Evolutionary conservation across 352 stramenopile genomes (phyloP), one percentile per base, ranked within the genome.

Genomic region (Globisporangium rhizosaccharum): DNA sequence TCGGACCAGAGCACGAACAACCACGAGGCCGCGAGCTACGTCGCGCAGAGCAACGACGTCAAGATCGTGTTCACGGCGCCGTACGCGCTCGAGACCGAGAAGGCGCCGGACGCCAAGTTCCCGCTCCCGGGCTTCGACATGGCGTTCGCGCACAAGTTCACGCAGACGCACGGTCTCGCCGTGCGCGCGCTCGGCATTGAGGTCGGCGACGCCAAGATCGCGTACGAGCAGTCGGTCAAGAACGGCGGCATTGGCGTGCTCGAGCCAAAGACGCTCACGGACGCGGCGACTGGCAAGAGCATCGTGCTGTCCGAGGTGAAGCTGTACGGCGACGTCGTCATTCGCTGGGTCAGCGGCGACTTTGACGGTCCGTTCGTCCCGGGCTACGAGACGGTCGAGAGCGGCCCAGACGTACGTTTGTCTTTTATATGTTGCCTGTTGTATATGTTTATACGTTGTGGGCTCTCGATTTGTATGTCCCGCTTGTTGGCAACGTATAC

Each of bases 1-100:
- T 90, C 82, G 42, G 82, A 94, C 73, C 77, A 91, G 68, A 93
- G 79, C 63, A 95, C 88, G 56, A 86, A 85, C 57, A 96, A 96
- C 75, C 82, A 90, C 64, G 58, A 76, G 52, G 89, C 81, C 62
- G 86, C 87, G 30, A 94, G 78, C 72, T 96, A 96, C 70, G 85
- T 96, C 49, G 66, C 94, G 30, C 71, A 87, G 53, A 94, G 81
- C 53, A 72, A 78, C 59, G 77, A 96, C 8, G 66, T 96, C 46
- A 82, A 74, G 52, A 75, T 97, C 55, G 79, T 94, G 42, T 94
- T 96, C 74, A 96, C 88, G 54, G 90, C 90, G 20, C 90, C 90
- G 20, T 97, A 97, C 70, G 75, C 72, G 59, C 68, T 80, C 45
- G 65, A 87, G 61, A 85, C 82, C 55, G 68, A 79, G n/a, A 89